Evolutionary conservation across 345 rosid species (phyloP), one percentile per base, ranked within the genome.

Genomic region (Eucalyptus curtisii): DNA sequence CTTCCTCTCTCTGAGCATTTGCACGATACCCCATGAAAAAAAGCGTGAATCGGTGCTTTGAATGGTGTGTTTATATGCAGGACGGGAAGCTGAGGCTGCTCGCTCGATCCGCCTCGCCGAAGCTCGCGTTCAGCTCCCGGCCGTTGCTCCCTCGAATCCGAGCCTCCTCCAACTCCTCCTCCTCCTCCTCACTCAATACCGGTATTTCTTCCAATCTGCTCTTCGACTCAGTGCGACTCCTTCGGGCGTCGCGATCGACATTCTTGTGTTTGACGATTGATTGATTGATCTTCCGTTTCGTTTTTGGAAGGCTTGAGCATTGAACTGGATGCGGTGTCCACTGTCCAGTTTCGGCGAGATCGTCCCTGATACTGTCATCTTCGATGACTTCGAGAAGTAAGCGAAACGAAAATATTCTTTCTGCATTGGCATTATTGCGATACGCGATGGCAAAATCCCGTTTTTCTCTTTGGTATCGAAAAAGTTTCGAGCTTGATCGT

Each of bases 381-480:
- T 97, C 88, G 98, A 96, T 94, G 99, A 96, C 91, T 97, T 97
- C 88, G 96, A 95, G 92, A 95, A 94, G 99, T 97, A 89, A 50
- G 25, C 24, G 20, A 15, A 7, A 7, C 31, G 79, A 31, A 16
- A 66, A 7, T 66, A 42, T 31, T 37, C 33, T 66, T 66, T 66
- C 79, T 4, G 42, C 79, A 31, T 40, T 31, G 76, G 79, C 79
- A 7, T 66, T 66, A 8, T 66, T 4, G 8, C 42, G 42, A 66
- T 7, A 1, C 11, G 79, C 8, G 11, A 16, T 16, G 10, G 79
- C 17, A 7, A 47, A 47, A 66, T 31, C 17, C 79, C 22, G 7
- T 66, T 31, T 47, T 47, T 31, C 22, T 31, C 40, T n/a, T 66
- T 7, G 31, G 40, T 33, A 31, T n/a, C 5, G 20, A 16, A 31